These are phyloP conservation scores for Globisporangium spiculum DNA, from an alignment of 352 stramenopile genomes.

Conservation along the genomic window DNA sequence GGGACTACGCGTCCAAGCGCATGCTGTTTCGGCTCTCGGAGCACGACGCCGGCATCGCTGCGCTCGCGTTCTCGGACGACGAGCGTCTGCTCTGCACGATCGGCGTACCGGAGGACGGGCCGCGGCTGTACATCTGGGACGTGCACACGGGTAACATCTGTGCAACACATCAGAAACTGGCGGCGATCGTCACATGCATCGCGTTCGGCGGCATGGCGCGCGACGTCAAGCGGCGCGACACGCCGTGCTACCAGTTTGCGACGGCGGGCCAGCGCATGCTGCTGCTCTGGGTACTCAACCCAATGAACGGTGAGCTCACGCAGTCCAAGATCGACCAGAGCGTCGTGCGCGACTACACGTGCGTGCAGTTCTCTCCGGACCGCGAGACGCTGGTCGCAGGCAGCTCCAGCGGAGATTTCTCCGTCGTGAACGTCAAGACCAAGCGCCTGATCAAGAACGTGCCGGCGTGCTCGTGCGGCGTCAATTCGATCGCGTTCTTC, in stretches of 20 bases:
- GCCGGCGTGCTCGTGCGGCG: conserved; percentile 76
- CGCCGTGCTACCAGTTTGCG: conserved; percentile 83
- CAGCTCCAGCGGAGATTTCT: conserved; percentile 87
- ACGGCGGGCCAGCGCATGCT: conserved; percentile 78
- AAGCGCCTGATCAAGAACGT: conserved; percentile 66
- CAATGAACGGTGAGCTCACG: conserved; percentile 71
- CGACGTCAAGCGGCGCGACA: conserved; percentile 91
- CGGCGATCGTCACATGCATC: conserved; percentile 53
- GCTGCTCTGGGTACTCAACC: conserved; percentile 87
- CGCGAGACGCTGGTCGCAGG: conserved; percentile 79
- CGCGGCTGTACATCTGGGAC: conserved; percentile 89
- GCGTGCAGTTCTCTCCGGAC: conserved; percentile 78
- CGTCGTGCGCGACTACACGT: conserved; percentile 81
- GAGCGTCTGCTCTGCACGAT: conserved; percentile 84
- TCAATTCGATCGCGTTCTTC: conserved; percentile 59
- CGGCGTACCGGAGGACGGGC: conserved; percentile 68
- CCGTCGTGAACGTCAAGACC: conserved; percentile 76
- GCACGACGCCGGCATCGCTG: conserved; percentile 88
- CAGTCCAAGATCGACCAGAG: conserved; percentile 72
- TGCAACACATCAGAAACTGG: conserved; percentile 72
- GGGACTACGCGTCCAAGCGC: conserved; percentile 73
- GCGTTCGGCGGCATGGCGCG: conserved; percentile 82
- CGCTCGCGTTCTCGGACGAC: conserved; percentile 90
- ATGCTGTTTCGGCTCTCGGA: conserved; percentile 85
- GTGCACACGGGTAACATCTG: conserved; percentile 87